Conservation (phyloP, 176 grass and related monocot genomes). For the Rhynchospora pubera region DNA sequence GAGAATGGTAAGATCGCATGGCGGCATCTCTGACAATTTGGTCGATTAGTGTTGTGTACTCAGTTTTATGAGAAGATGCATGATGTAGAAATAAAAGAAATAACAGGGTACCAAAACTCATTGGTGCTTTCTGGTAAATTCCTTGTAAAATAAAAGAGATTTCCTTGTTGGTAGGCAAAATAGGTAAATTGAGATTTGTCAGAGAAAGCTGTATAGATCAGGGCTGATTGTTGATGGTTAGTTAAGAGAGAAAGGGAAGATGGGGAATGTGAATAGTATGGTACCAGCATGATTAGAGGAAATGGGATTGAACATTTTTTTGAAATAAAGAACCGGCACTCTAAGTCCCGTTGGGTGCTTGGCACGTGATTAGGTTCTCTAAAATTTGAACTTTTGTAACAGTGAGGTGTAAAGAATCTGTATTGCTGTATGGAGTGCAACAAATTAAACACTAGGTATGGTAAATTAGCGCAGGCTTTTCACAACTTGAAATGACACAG, state of each 20-base stretch:
- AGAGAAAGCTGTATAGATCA: background rate
- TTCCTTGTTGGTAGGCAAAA: background rate
- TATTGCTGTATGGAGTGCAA: background rate
- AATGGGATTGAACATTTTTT: conserved; percentile 6
- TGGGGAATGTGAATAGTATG: conserved; percentile 2
- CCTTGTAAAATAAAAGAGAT: background rate
- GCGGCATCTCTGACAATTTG: conserved; percentile 59
- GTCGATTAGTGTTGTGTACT: conserved; percentile 53
- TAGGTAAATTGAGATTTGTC: background rate
- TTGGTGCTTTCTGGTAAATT: background rate
- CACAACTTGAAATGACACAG: conserved; percentile 5
- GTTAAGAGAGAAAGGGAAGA: background rate
- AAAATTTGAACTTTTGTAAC: conserved; percentile 7
- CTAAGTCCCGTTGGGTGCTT: background rate
- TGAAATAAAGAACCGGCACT: background rate
- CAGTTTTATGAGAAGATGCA: conserved; percentile 11
- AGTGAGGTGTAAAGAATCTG: background rate
- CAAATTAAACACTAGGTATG: background rate
- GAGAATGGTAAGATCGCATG: conserved; percentile 37
- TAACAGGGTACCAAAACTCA: background rate
- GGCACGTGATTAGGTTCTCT: conserved; percentile 17
- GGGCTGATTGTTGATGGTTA: background rate
- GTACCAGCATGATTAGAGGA: conserved; percentile 10
- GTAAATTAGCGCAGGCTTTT: background rate
- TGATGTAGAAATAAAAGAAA: conserved; percentile 10